phyloP scores from a whole-genome alignment of 805 yeast genomes.

The Novakomyces olei region DNA sequence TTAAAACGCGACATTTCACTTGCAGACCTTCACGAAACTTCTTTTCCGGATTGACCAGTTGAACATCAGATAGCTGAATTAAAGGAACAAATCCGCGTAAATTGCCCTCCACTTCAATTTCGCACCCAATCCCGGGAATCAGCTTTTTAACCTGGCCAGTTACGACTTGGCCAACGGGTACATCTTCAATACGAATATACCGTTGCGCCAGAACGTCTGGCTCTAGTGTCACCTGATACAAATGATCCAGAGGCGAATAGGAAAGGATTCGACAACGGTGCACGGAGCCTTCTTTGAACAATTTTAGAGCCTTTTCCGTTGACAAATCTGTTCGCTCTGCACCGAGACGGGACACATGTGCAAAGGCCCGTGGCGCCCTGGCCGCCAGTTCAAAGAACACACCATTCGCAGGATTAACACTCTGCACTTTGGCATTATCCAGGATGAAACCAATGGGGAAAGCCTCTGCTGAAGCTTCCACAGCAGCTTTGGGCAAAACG shows the following conservation, averaged over 20 bases:
- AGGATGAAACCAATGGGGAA: conserved; percentile 46
- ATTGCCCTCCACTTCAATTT: too few relatives aligned
- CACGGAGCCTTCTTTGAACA: conserved; percentile 37
- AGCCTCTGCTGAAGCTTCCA: conserved; percentile 5
- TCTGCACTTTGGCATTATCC: conserved; percentile 36
- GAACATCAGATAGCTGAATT: conserved; percentile 62
- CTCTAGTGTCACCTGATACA: conserved; percentile 46
- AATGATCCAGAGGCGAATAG: conserved; percentile 41
- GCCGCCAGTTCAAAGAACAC: conserved; percentile 26
- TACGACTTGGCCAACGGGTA: conserved; percentile 51
- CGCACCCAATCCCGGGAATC: conserved; percentile 32
- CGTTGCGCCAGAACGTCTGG: conserved; percentile 38
- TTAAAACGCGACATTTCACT: conserved; percentile 52
- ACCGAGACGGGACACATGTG: conserved; percentile 47
- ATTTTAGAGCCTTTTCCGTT: conserved; percentile 18
- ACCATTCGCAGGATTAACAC: conserved; percentile 22
- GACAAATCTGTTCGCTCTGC: too few relatives aligned
- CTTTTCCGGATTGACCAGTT: conserved; percentile 72
- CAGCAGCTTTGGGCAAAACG: conserved; percentile 5
- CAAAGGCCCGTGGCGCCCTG: conserved; percentile 36
- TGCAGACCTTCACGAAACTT: conserved; percentile 69
- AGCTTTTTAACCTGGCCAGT: conserved; percentile 31
- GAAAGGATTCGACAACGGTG: conserved; percentile 64
- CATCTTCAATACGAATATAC: conserved; percentile 46
- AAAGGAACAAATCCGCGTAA: conserved; percentile 62